These are phyloP conservation scores for Silene latifolia DNA, from an alignment of 148 eudicot genomes.

Conservation along the genomic window DNA sequence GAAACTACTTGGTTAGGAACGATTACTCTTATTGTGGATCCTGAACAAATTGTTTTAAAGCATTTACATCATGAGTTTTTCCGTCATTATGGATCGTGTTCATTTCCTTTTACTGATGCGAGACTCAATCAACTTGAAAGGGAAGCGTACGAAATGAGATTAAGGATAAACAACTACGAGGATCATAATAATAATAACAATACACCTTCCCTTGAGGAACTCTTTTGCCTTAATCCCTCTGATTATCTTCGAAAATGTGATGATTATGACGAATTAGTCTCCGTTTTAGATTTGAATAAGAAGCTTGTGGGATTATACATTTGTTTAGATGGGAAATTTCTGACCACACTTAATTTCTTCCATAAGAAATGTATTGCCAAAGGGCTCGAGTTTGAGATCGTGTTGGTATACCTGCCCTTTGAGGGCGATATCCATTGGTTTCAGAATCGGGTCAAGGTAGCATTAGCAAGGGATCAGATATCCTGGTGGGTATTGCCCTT, in stretches of 20 bases:
- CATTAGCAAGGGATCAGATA: neutral
- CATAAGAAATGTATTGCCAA: neutral
- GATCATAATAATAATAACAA: too few species aligned
- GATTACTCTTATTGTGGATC: neutral
- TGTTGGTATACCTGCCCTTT: conserved; percentile 2
- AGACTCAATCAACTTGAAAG: too few species aligned
- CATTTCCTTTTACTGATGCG: too few species aligned
- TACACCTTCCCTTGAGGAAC: too few species aligned
- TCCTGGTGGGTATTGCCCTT: neutral
- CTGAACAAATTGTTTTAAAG: neutral
- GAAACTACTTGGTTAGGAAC: too few species aligned
- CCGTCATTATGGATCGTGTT: too few species aligned
- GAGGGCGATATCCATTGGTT: neutral
- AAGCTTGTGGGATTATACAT: conserved; percentile 1
- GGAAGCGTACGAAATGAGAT: too few species aligned
- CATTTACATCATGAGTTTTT: too few species aligned
- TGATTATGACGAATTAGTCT: neutral
- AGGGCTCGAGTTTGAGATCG: conserved; percentile 11
- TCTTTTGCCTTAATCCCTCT: neutral
- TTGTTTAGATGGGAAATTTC: neutral
- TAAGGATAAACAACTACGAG: too few species aligned
- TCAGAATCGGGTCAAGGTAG: neutral
- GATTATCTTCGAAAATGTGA: neutral
- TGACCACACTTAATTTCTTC: neutral
- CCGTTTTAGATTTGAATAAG: too few species aligned